A percentile compares a stretch with the other conserved stretches of the same genome.
Conservation (phyloP, 2,329 filamentous ascomycete genomes). For the Mollisia scopiformis region DNA sequence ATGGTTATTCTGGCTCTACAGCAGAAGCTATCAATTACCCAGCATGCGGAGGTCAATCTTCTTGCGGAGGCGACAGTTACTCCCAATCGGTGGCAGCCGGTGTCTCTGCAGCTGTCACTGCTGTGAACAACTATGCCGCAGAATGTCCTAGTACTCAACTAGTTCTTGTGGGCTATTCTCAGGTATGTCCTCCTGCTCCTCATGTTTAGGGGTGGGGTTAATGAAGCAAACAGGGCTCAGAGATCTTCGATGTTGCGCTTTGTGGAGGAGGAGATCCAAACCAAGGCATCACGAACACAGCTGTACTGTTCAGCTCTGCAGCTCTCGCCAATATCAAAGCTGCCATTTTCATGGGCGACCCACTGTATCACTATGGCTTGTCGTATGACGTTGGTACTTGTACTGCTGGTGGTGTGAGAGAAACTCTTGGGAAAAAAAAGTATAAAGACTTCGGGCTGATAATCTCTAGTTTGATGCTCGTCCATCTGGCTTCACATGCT, state of each 20-base stretch:
- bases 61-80: constrained; percentile 63
- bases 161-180: constrained; percentile 65
- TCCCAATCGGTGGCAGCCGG: constrained; percentile 60
- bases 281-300: constrained; percentile 48
- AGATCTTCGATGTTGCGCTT: constrained; percentile 65
- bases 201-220: not conserved
- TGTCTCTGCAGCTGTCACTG: constrained; percentile 58
- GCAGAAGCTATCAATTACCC: constrained; percentile 60
- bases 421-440: not conserved
- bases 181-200: constrained; percentile 42
- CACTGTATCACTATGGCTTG: constrained; percentile 56
- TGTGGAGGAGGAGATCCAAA: constrained; percentile 58
- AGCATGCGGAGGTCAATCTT: constrained; percentile 62
- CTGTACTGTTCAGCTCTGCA: constrained; percentile 45
- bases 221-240: constrained; percentile 50
- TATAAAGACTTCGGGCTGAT: not conserved
- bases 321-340: constrained; percentile 62
- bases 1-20: constrained; percentile 52
- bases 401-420: constrained; percentile 59
- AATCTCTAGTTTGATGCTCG: constrained; percentile 55
- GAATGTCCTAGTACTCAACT: constrained; percentile 60
- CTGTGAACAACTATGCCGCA: constrained; percentile 60
- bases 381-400: constrained; percentile 66
- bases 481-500: constrained; percentile 55
- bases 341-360: constrained; percentile 67